A percentile compares a stretch with the other conserved stretches of the same genome.
These are phyloP conservation scores for Fusarium burgessii DNA, from an alignment of 2,329 filamentous ascomycete genomes.

Conservation along the genomic window DNA sequence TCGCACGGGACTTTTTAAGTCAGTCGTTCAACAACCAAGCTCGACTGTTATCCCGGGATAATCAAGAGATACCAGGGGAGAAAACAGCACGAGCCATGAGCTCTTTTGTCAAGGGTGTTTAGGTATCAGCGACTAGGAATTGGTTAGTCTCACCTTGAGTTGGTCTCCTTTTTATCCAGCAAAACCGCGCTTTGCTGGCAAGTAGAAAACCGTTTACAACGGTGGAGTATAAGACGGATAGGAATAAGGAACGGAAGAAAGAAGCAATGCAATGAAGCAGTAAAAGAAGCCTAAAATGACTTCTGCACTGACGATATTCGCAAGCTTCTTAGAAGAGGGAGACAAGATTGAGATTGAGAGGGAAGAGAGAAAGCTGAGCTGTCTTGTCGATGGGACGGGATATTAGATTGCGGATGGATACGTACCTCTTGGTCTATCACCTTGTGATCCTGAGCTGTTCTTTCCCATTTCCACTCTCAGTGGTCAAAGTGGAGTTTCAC, in stretches of 20 bases:
- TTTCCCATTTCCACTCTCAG: slow-evolving; percentile 32
- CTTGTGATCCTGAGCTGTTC: slow-evolving; percentile 39
- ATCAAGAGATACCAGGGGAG: slow-evolving; percentile 16
- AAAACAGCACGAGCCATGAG: slow-evolving; percentile 8
- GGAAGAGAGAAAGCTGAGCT: slow-evolving; percentile 37
- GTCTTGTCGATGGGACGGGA: slow-evolving; percentile 38
- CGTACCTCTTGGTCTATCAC: slow-evolving; percentile 31
- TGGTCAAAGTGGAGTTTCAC: slow-evolving; percentile 21
- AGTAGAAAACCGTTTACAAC: slow-evolving; percentile 4
- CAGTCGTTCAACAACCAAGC: slow-evolving; percentile 20
- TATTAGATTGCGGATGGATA: slow-evolving; percentile 43
- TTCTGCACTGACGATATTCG: slow-evolving; percentile 27
- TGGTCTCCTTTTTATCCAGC: slow-evolving; percentile 38
- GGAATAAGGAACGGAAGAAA: slow-evolving; percentile 25
- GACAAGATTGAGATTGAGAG: slow-evolving; percentile 11
- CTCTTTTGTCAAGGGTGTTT: slow-evolving; percentile 15
- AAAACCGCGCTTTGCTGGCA: slow-evolving; percentile 35
- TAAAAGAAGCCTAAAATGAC: slow-evolving; percentile 21
- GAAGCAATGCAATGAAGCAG: slow-evolving; percentile 31
- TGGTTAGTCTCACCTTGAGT: slow-evolving; percentile 37
- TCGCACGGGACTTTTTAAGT: slow-evolving; percentile 11
- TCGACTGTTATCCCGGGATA: slow-evolving; percentile 16
- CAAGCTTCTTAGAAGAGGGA: slow-evolving; percentile 29
- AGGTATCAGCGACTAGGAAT: slow-evolving; percentile 22
- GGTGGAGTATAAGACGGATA: slow-evolving; percentile 7